Conservation (phyloP, 2,329 filamentous ascomycete species). For the Aspergillus intermedius region DNA sequence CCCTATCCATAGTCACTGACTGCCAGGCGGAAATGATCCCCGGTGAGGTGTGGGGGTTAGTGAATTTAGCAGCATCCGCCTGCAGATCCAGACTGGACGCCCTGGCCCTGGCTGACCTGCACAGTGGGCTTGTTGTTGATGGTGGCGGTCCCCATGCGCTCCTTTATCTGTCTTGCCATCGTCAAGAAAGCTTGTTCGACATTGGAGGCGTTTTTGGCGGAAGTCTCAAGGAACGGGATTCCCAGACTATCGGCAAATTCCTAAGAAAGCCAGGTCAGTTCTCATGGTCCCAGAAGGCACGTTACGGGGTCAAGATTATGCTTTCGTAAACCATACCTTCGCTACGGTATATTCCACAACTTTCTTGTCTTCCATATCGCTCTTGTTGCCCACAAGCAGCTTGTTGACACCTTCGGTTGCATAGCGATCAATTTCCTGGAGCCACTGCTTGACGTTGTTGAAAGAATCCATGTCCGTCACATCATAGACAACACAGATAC, state of each 20-base stretch:
- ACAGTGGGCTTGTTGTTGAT: slow-evolving; percentile 99
- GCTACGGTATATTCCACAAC: slow-evolving; percentile 99
- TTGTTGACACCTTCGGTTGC: slow-evolving; percentile 99
- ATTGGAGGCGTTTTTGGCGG: slow-evolving; percentile 98
- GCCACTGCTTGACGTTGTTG: slow-evolving; percentile 99
- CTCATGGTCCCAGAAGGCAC: slow-evolving; percentile 1
- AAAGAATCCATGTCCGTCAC: slow-evolving; percentile 99
- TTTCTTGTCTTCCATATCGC: slow-evolving; percentile 99
- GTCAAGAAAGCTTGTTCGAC: slow-evolving; percentile 99
- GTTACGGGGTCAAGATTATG: slow-evolving; percentile 4
- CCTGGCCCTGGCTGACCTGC: slow-evolving; percentile 89
- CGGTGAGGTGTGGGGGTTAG: slow-evolving; percentile 14
- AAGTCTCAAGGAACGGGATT: slow-evolving; percentile 99
- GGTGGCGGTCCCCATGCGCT: slow-evolving; percentile 95
- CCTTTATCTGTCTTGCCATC: slow-evolving; percentile 99
- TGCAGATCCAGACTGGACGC: slow-evolving; percentile 78
- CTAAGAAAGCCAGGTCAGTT: slow-evolving; percentile 41
- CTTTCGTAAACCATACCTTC: slow-evolving; percentile 60
- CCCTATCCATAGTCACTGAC: not conserved
- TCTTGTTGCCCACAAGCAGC: slow-evolving; percentile 98
- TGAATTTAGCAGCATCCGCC: slow-evolving; percentile 79
- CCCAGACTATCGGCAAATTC: slow-evolving; percentile 98
- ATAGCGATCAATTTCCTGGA: slow-evolving; percentile 98
- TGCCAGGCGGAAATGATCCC: slow-evolving; percentile 18
- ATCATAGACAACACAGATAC: slow-evolving; percentile 99